phyloP scores from a whole-genome alignment of 768 basidiomycete species.

The Boletus pseudo-olivaceus region DNA sequence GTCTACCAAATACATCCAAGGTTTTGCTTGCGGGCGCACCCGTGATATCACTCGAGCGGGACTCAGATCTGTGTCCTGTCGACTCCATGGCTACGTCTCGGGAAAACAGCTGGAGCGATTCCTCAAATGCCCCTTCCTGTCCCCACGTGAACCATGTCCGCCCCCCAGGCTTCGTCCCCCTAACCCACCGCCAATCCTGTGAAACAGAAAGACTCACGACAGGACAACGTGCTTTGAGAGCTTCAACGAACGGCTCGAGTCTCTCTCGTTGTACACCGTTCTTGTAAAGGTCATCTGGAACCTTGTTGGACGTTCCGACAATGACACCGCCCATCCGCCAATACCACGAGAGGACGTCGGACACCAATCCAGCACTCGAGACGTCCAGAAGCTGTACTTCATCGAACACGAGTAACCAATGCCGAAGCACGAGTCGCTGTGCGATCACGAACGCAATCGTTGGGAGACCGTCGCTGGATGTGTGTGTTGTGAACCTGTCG shows the following conservation, averaged over 20 bases:
- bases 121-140: background rate
- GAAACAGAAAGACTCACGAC: conserved; percentile 24
- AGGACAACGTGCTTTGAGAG: conserved; percentile 39
- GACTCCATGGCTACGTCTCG: background rate
- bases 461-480: background rate
- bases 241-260: background rate
- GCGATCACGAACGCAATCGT: conserved; percentile 43
- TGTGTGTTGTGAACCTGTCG: conserved; percentile 17
- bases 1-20: background rate
- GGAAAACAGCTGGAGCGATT: background rate
- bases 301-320: conserved; percentile 46
- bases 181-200: conserved; percentile 42
- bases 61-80: background rate
- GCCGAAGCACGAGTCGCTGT: conserved; percentile 40
- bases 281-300: conserved; percentile 53
- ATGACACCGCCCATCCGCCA: conserved; percentile 58
- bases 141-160: background rate
- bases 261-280: conserved; percentile 50
- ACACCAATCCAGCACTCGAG: conserved; percentile 49
- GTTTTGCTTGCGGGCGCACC: background rate
- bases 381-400: conserved; percentile 53
- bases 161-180: background rate
- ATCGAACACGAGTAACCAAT: conserved; percentile 55
- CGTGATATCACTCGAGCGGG: too few species aligned
- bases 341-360: conserved; percentile 56